Conservation (phyloP, 345 rosid genomes). For the Mercurialis annua region DNA sequence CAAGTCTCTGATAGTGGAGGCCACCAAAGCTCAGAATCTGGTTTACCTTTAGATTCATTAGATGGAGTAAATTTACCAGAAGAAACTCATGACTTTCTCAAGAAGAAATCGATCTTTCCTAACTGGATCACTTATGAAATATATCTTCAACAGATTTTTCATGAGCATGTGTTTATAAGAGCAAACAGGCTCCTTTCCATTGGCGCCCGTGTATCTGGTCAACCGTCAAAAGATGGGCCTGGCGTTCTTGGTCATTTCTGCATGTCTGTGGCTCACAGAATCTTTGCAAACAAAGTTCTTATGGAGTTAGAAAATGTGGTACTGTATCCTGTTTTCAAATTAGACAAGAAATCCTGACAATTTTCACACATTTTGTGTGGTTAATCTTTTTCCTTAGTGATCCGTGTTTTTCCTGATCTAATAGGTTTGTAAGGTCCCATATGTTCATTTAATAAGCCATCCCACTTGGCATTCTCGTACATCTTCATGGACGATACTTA, state of each 20-base stretch:
- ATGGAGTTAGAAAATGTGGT: slow-evolving; percentile 80
- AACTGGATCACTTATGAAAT: slow-evolving; percentile 61
- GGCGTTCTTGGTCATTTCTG: slow-evolving; percentile 86
- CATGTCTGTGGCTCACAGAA: slow-evolving; percentile 81
- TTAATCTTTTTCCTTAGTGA: background rate
- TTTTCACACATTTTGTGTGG: slow-evolving; percentile 9
- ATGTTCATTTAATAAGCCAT: slow-evolving; percentile 81
- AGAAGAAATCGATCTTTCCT: slow-evolving; percentile 48
- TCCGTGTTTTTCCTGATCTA: background rate
- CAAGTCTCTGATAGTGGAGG: slow-evolving; percentile 31
- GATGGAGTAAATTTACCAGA: slow-evolving; percentile 41
- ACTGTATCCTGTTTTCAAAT: slow-evolving; percentile 23
- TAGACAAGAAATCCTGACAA: slow-evolving; percentile 6
- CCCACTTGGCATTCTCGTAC: slow-evolving; percentile 92
- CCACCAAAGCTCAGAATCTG: slow-evolving; percentile 37
- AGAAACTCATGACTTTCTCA: slow-evolving; percentile 28
- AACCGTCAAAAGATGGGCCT: slow-evolving; percentile 44
- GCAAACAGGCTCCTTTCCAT: slow-evolving; percentile 42
- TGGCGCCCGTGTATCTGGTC: slow-evolving; percentile 42
- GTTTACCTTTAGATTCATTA: slow-evolving; percentile 41
- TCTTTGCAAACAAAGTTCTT: slow-evolving; percentile 69
- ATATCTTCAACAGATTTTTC: slow-evolving; percentile 77
- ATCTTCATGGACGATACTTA: slow-evolving; percentile 85
- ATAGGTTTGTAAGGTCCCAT: slow-evolving; percentile 77
- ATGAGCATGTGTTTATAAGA: slow-evolving; percentile 54